Evolutionary conservation across 306 rosid genomes (phyloP), one percentile per base, ranked within the genome.

Genomic region (Cucurbita ficifolia): DNA sequence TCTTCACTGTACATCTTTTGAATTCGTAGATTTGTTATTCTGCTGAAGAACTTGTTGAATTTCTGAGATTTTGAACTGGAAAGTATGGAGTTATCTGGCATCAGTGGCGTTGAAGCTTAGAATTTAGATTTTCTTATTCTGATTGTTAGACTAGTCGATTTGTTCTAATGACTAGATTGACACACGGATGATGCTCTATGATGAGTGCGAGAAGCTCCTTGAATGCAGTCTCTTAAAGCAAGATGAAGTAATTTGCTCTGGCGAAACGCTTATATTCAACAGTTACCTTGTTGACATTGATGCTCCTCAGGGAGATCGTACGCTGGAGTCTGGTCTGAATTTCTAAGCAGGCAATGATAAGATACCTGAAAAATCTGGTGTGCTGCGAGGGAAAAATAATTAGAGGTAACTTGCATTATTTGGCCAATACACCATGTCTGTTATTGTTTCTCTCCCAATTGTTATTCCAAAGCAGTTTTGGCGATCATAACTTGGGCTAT

Each of bases 221-320:
- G 92, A 81, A 82, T 87, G 92, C 76, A 82, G 87, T 75, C 10
- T 87, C 39, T 77, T 87, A 87, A 93, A 86, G 87, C 81, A 63
- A 10, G 89, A 87, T 18, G 97, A 90, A 80, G 70, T 71, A 18
- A 82, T 88, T 75, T 33, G 73, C 40, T 72, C 75, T 35, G 94
- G 96, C 36, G 94, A 85, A 74, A 75, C 85, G 8, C 86, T 86
- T 69, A 59, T 76, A 1, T 82, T 86, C 83, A 82, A 76, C 48
- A 57, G 80, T 18, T 80, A 74, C 75, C 88, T 86, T 21, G 79
- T 93, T 40, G 90, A 93, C 55, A 79, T 90, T 21, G 84, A 87
- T 5, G 83, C 45, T 73, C 81, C 80, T 0, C 88, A 77, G 40
- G 87, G 85, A 77, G 84, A 75, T 43, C 77, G 72, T 22, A 79